phyloP scores from a whole-genome alignment of 2,329 filamentous ascomycete genomes.

The Mycogone perniciosa region DNA sequence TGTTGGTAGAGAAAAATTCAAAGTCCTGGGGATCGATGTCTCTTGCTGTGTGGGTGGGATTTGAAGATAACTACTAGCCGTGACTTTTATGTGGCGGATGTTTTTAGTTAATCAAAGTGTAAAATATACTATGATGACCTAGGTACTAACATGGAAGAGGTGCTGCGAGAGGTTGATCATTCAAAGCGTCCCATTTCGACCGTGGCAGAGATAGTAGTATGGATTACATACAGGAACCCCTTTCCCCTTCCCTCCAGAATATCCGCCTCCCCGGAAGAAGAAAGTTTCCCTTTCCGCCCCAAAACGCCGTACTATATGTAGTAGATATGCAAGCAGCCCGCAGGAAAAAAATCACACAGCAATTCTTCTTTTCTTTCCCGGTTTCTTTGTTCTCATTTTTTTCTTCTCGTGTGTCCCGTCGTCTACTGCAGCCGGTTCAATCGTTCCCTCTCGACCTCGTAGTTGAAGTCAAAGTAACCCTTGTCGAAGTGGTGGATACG shows the following conservation, averaged over 20 bases:
- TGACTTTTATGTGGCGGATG: background rate
- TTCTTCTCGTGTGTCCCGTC: background rate
- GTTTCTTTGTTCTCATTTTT: background rate
- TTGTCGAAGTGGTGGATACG: conserved; percentile 98
- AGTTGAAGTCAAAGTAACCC: conserved; percentile 96
- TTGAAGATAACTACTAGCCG: background rate
- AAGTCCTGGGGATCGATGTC: background rate
- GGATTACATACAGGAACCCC: conserved; percentile 23
- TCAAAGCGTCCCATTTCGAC: conserved; percentile 22
- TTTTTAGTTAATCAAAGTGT: background rate
- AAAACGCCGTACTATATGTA: conserved; percentile 33
- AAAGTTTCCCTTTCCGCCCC: conserved; percentile 27
- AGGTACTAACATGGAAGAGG: background rate
- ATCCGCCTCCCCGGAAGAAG: conserved; percentile 14
- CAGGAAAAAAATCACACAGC: conserved; percentile 26
- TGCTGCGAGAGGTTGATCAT: conserved; percentile 9
- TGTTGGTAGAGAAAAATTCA: background rate
- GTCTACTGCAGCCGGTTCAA: conserved; percentile 39
- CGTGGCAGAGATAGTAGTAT: conserved; percentile 25
- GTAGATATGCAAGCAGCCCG: conserved; percentile 31
- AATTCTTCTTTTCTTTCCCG: conserved; percentile 1
- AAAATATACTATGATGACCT: too few species aligned
- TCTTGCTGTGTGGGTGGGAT: background rate
- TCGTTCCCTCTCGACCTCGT: conserved; percentile 91
- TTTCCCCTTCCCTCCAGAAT: conserved; percentile 13